A percentile compares a stretch with the other conserved stretches of the same genome.
These are phyloP conservation scores for Populus nigra DNA, from an alignment of 345 rosid species.

Conservation along the genomic window DNA sequence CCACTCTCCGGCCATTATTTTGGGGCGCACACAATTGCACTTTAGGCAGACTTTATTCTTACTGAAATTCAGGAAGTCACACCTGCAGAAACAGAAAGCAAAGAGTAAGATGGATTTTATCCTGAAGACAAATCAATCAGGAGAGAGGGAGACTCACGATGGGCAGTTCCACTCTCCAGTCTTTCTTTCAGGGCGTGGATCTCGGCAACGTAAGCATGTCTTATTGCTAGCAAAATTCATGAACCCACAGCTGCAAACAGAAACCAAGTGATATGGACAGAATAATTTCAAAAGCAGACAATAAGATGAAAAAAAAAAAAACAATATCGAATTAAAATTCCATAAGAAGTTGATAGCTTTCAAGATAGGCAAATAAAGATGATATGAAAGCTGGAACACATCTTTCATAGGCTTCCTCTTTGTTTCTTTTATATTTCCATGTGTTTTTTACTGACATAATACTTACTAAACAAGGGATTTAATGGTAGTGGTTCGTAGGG, in stretches of 20 bases:
- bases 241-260: constrained; percentile 66
- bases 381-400: neutral
- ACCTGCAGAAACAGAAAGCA: constrained; percentile 42
- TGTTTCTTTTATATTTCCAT: neutral
- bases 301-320: neutral
- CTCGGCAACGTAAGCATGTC: constrained; percentile 59
- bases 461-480: neutral
- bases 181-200: constrained; percentile 53
- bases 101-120: neutral
- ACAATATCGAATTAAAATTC: neutral
- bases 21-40: constrained; percentile 15
- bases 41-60: constrained; percentile 59
- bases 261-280: constrained; percentile 3
- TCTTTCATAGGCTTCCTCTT: neutral
- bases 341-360: neutral
- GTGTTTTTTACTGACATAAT: neutral
- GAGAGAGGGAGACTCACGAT: constrained; percentile 48
- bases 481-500: neutral
- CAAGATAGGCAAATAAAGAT: neutral
- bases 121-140: neutral
- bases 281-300: neutral
- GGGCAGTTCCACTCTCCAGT: constrained; percentile 97
- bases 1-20: constrained; percentile 54
- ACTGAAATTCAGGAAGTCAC: constrained; percentile 69
- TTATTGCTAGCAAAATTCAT: constrained; percentile 88